Conservation (phyloP, 192 early-diverging fungal genomes). For the Linnemannia zychae region DNA sequence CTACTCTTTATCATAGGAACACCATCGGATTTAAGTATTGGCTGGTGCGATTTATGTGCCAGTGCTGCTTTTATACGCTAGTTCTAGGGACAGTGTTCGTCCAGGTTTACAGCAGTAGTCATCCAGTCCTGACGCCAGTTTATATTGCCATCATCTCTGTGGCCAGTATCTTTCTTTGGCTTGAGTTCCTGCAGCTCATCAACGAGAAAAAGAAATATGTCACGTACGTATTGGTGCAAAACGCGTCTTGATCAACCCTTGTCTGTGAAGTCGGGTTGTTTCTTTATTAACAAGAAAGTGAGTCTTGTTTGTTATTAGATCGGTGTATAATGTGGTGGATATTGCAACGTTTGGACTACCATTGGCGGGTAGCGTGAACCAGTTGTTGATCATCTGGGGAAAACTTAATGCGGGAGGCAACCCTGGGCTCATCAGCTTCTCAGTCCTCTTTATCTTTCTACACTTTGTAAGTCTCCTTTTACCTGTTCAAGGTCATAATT, state of each 20-base stretch:
- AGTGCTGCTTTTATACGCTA: not conserved
- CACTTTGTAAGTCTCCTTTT: slow-evolving; percentile 9
- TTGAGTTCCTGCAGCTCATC: not conserved
- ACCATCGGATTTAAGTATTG: slow-evolving; percentile 2
- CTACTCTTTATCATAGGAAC: not conserved
- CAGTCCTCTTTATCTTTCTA: not conserved
- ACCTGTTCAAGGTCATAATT: no score
- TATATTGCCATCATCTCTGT: not conserved
- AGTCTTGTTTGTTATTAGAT: not conserved
- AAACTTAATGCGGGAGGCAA: not conserved
- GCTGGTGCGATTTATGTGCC: not conserved
- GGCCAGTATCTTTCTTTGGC: slow-evolving; percentile 9
- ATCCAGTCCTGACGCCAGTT: not conserved
- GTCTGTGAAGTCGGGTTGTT: not conserved
- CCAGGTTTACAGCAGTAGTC: not conserved
- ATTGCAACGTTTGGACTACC: slow-evolving; percentile 2
- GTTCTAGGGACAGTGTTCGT: not conserved
- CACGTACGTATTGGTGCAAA: not conserved
- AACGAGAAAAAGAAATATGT: not conserved
- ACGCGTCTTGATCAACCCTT: not conserved
- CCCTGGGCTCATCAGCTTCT: slow-evolving; percentile 4
- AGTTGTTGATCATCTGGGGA: not conserved
- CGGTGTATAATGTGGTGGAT: slow-evolving; percentile 9
- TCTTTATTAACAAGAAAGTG: no score
- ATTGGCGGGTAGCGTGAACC: slow-evolving; percentile 8